These are phyloP conservation scores for Fraxinus platypoda DNA, from an alignment of 305 asterid genomes.

Conservation along the genomic window DNA sequence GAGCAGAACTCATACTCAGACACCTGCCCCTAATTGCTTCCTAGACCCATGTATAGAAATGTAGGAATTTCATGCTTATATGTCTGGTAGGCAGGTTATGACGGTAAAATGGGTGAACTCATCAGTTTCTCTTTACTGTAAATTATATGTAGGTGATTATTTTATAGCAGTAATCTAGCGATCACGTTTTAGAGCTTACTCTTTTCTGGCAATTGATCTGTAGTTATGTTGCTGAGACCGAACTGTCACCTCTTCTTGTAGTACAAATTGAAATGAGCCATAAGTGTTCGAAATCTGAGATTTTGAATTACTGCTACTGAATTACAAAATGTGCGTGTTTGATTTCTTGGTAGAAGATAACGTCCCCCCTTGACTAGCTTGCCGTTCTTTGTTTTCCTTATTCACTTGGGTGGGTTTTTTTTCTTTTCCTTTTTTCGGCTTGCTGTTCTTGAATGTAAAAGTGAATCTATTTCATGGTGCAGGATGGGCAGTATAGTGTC, in stretches of 20 bases:
- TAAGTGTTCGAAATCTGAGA: neutral
- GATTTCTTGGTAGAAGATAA: neutral
- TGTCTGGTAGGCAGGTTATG: neutral
- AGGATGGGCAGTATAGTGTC: constrained; percentile 62
- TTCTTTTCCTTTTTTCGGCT: neutral
- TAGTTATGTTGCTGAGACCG: neutral
- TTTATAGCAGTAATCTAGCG: neutral
- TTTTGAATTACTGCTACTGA: neutral
- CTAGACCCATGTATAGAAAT: neutral
- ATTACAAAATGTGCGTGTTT: neutral
- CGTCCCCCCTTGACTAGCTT: neutral
- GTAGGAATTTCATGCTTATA: neutral
- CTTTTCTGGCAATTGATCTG: neutral
- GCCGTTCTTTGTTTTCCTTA: neutral
- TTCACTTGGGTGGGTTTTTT: neutral
- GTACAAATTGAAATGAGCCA: neutral
- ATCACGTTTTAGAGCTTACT: neutral
- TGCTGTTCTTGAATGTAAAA: constrained; percentile 17
- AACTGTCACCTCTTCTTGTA: neutral
- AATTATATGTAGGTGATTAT: neutral
- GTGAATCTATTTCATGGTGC: constrained; percentile 28
- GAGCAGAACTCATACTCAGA: neutral
- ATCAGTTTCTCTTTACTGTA: neutral
- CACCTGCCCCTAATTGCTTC: neutral
- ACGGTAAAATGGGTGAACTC: neutral